Conservation (phyloP, 2,329 filamentous ascomycete genomes). For the Epicoccum sorghinum region DNA sequence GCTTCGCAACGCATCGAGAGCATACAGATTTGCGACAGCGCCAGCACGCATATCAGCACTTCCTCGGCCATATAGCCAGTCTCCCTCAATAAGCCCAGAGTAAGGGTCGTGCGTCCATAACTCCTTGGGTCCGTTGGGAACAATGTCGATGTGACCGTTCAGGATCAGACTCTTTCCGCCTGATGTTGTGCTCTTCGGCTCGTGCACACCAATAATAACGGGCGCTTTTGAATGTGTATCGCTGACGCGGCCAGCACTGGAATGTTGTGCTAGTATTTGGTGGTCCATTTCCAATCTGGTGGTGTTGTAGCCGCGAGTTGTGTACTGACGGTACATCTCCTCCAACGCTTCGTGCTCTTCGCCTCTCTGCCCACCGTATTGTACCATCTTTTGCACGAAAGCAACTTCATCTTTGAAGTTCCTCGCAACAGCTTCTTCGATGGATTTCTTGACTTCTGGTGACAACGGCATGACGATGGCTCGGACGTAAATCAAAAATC, state of each 20-base stretch:
- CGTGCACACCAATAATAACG: conserved; percentile 17
- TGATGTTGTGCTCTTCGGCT: conserved; percentile 9
- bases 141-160: conserved; percentile 30
- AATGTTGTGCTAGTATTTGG: conserved; percentile 18
- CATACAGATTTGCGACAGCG: conserved; percentile 25
- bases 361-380: conserved; percentile 27
- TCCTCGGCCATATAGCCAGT: conserved; percentile 29
- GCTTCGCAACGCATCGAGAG: conserved; percentile 25
- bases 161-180: conserved; percentile 27
- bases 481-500: background rate
- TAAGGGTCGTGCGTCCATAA: conserved; percentile 28
- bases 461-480: conserved; percentile 15
- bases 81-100: conserved; percentile 25
- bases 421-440: conserved; percentile 20
- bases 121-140: conserved; percentile 25
- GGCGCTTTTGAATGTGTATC: conserved; percentile 22
- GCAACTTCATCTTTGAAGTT: conserved; percentile 25
- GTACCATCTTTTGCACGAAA: conserved; percentile 25
- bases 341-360: conserved; percentile 24
- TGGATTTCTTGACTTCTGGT: conserved; percentile 13
- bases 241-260: conserved; percentile 18
- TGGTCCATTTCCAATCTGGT: conserved; percentile 21
- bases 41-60: conserved; percentile 27
- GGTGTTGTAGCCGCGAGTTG: conserved; percentile 17
- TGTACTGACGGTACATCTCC: conserved; percentile 20